A percentile compares a stretch with the other conserved stretches of the same genome.
Evolutionary conservation across 208 protist species (phyloP).

Genomic region (Vickermania spadyakhi): DNA sequence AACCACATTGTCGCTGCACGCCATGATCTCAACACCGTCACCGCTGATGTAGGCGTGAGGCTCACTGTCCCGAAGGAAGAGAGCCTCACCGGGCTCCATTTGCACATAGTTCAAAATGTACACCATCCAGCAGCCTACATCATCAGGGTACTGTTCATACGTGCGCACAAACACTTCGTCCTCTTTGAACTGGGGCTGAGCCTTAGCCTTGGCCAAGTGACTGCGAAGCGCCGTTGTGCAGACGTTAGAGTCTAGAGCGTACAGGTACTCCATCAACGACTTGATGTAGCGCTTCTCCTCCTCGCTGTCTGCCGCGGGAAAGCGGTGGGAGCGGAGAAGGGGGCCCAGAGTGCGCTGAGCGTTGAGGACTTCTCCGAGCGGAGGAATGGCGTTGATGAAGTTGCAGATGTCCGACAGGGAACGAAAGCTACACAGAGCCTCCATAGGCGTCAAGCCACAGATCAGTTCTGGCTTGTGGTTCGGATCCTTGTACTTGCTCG

Average conservation of each 20-base stretch:
- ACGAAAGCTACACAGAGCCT: slow-evolving; percentile 96
- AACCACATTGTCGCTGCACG: slow-evolving; percentile 96
- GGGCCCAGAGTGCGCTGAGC: slow-evolving; percentile 8
- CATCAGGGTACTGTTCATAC: slow-evolving; percentile 91
- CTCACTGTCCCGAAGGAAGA: slow-evolving; percentile 96
- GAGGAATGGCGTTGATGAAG: slow-evolving; percentile 49
- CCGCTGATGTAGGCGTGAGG: slow-evolving; percentile 97
- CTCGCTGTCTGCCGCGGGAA: slow-evolving; percentile 19
- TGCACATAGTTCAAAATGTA: slow-evolving; percentile 96
- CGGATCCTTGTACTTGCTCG: slow-evolving; percentile 95
- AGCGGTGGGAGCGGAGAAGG: slow-evolving; percentile 6
- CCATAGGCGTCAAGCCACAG: slow-evolving; percentile 90
- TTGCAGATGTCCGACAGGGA: slow-evolving; percentile 65
- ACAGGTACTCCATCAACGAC: slow-evolving; percentile 56
- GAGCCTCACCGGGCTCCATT: slow-evolving; percentile 89
- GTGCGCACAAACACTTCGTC: slow-evolving; percentile 79
- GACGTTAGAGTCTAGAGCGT: slow-evolving; percentile 22
- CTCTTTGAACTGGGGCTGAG: slow-evolving; percentile 26
- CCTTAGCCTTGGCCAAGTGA: slow-evolving; percentile 36
- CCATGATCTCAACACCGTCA: slow-evolving; percentile 97
- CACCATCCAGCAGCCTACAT: slow-evolving; percentile 97
- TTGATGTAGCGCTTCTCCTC: slow-evolving; percentile 47
- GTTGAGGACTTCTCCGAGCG: slow-evolving; percentile 32
- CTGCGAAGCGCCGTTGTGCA: slow-evolving; percentile 35
- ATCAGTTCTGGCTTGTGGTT: slow-evolving; percentile 99